A percentile compares a stretch with the other conserved stretches of the same genome.
These are phyloP conservation scores for Lactarius akahatsu DNA, from an alignment of 768 basidiomycete species.

Conservation along the genomic window DNA sequence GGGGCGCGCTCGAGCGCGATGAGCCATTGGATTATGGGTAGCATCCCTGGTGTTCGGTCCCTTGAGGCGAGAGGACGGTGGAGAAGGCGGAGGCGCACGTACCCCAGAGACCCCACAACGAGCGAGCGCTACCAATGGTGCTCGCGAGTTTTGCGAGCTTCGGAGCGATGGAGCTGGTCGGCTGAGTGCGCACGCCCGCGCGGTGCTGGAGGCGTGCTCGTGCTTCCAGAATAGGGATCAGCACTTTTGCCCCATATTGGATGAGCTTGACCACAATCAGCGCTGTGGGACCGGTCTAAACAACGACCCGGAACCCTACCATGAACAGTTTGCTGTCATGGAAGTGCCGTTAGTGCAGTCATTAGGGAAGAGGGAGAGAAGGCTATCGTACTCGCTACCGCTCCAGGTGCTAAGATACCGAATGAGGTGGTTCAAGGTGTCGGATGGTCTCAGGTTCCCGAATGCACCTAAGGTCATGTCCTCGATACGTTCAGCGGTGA, in stretches of 20 bases:
- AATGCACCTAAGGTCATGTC: conserved; percentile 68
- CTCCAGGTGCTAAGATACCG: conserved; percentile 81
- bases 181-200: conserved; percentile 54
- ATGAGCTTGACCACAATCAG: conserved; percentile 49
- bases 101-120: conserved; percentile 82
- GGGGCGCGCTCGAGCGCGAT: conserved; percentile 70
- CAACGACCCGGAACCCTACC: conserved; percentile 31
- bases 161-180: conserved; percentile 54
- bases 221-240: conserved; percentile 62
- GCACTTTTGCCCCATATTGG: conserved; percentile 69
- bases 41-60: conserved; percentile 49
- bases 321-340: too few relatives aligned
- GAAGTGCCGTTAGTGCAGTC: conserved; percentile 8
- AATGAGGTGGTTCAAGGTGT: conserved; percentile 68
- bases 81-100: conserved; percentile 30
- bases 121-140: conserved; percentile 65
- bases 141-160: conserved; percentile 54
- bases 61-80: background rate
- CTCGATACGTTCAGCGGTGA: conserved; percentile 52
- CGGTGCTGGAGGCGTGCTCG: conserved; percentile 70
- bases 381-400: conserved; percentile 73
- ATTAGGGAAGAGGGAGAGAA: conserved; percentile 15
- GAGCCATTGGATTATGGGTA: conserved; percentile 80
- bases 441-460: conserved; percentile 54
- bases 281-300: background rate